Conservation (phyloP, 305 asterid genomes). For the Plantago lanceolata region DNA sequence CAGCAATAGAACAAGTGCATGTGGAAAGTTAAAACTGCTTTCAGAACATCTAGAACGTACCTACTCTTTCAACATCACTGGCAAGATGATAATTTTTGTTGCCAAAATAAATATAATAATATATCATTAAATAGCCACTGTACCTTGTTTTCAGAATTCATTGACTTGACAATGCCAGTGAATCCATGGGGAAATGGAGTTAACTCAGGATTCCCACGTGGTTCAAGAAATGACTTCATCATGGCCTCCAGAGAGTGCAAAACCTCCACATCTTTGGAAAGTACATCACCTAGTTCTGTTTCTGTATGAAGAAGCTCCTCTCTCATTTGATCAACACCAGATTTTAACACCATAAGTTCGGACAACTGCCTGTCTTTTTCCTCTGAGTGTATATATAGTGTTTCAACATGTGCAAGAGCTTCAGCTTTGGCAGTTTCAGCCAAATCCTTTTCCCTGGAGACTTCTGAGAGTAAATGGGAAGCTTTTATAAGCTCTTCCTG, state of each 20-base stretch:
- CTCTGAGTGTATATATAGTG: conserved; percentile 48
- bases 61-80: not conserved
- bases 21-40: conserved; percentile 10
- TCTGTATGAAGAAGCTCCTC: conserved; percentile 50
- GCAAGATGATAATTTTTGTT: conserved; percentile 14
- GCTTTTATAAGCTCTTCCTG: conserved; percentile 79
- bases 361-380: conserved; percentile 65
- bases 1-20: conserved; percentile 13
- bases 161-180: conserved; percentile 29
- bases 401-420: conserved; percentile 59
- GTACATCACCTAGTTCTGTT: conserved; percentile 53
- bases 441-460: conserved; percentile 60
- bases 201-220: conserved; percentile 30
- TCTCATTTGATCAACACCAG: conserved; percentile 47
- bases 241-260: conserved; percentile 45
- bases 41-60: conserved; percentile 9
- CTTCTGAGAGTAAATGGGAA: conserved; percentile 47
- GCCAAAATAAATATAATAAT: conserved; percentile 8
- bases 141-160: conserved; percentile 59
- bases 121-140: conserved; percentile 1
- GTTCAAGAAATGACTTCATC: conserved; percentile 45
- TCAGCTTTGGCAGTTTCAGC: conserved; percentile 62
- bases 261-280: conserved; percentile 64
- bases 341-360: conserved; percentile 51
- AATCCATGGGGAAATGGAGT: conserved; percentile 36